Percentiles rank a stretch among this genome's conserved stretches.
These are phyloP conservation scores for Erodium chrysanthum DNA, from an alignment of 441 rosid species.

Conservation along the genomic window DNA sequence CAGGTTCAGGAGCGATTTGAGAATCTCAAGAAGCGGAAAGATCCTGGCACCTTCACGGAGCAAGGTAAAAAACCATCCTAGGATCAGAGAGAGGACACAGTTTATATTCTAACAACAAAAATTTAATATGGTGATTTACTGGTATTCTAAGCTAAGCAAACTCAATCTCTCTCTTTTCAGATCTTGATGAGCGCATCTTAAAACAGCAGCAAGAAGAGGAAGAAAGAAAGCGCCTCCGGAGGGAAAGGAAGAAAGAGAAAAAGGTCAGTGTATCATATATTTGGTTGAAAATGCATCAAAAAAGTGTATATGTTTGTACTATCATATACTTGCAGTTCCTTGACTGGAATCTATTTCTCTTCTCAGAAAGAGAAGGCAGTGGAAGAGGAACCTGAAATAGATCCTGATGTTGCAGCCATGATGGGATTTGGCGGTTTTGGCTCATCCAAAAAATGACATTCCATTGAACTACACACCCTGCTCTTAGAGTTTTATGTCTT, in stretches of 20 bases:
- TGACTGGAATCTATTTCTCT: neutral
- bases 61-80: conserved; percentile 45
- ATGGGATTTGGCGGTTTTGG: conserved; percentile 97
- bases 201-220: conserved; percentile 92
- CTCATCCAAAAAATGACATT: conserved; percentile 51
- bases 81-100: too few species aligned
- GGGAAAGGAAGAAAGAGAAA: conserved; percentile 89
- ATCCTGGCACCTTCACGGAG: conserved; percentile 83
- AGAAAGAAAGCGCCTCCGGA: conserved; percentile 55
- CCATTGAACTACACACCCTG: neutral
- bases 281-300: neutral
- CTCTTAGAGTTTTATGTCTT: neutral
- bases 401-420: conserved; percentile 85
- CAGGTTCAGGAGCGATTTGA: conserved; percentile 92
- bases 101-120: neutral
- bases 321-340: neutral
- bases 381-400: conserved; percentile 72
- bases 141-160: neutral
- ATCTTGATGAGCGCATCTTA: conserved; percentile 72
- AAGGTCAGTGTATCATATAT: conserved; percentile 53
- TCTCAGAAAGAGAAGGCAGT: conserved; percentile 68
- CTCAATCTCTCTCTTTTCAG: conserved; percentile 23
- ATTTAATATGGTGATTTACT: neutral
- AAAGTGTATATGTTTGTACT: neutral
- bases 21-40: conserved; percentile 65